A percentile compares a stretch with the other conserved stretches of the same genome.
phyloP scores from a whole-genome alignment of 1,139 yeast species.

The Geotrichum klebahnii region DNA sequence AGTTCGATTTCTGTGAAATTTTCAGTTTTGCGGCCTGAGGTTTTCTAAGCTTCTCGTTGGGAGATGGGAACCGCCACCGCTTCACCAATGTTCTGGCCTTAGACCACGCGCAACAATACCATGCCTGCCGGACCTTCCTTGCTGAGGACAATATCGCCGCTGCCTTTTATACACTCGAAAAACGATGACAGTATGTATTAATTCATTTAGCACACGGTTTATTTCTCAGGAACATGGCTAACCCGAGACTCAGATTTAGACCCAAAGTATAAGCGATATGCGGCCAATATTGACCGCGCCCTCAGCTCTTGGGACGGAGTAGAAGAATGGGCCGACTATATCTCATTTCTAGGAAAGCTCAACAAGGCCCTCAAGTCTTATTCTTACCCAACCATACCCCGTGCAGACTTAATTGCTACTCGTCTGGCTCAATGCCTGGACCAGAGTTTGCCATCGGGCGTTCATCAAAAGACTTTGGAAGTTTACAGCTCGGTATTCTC shows the following conservation, averaged over 20 bases:
- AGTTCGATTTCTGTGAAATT: too few species aligned
- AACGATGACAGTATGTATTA: too few species aligned
- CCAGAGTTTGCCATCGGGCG: slow-evolving; percentile 85
- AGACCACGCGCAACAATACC: too few species aligned
- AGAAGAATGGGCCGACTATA: slow-evolving; percentile 98
- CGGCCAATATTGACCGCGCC: slow-evolving; percentile 65
- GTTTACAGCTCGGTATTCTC: slow-evolving; percentile 68
- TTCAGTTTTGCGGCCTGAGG: too few species aligned
- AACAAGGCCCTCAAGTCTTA: slow-evolving; percentile 60
- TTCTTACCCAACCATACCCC: slow-evolving; percentile 48
- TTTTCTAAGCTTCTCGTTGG: too few species aligned
- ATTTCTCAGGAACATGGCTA: neutral
- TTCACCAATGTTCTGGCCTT: too few species aligned
- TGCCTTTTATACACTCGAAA: too few species aligned
- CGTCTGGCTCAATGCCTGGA: slow-evolving; percentile 61
- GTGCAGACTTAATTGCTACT: slow-evolving; percentile 40
- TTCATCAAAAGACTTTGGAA: slow-evolving; percentile 81
- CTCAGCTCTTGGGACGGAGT: slow-evolving; percentile 70
- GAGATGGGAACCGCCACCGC: too few species aligned
- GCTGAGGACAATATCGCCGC: too few species aligned
- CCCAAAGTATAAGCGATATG: slow-evolving; percentile 66
- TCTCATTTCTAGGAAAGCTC: slow-evolving; percentile 75
- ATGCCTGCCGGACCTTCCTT: too few species aligned
- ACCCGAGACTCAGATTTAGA: too few species aligned
- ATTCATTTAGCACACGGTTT: too few species aligned